phyloP scores from a whole-genome alignment of 208 protist species.

The Trichomonas tenax region DNA sequence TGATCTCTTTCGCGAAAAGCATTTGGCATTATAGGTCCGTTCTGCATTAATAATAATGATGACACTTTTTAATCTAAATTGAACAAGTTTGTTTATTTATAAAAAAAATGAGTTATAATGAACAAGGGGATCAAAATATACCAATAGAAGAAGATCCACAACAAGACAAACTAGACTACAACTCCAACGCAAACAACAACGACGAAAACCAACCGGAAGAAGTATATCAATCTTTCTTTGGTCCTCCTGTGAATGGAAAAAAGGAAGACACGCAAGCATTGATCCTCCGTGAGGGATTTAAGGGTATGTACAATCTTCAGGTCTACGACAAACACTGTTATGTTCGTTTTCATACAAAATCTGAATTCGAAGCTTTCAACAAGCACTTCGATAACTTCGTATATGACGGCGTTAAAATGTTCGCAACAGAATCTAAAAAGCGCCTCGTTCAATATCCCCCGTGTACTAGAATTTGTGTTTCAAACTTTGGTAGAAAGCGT shows the following conservation, averaged over 20 bases:
- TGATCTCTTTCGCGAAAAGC: neutral
- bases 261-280: neutral
- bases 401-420: neutral
- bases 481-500: neutral
- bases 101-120: neutral
- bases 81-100: neutral
- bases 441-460: neutral
- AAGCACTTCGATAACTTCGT: neutral
- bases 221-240: neutral
- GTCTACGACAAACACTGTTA: neutral
- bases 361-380: neutral
- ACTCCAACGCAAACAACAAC: neutral
- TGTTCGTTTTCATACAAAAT: neutral
- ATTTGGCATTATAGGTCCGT: neutral
- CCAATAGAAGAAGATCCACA: neutral
- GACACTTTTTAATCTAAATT: neutral
- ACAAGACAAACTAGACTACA: neutral
- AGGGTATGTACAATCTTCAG: neutral
- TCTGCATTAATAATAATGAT: neutral
- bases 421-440: neutral
- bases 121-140: neutral
- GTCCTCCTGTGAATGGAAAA: neutral
- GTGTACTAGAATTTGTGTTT: neutral
- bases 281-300: neutral
- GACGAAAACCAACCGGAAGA: neutral